Evolutionary conservation across 2,329 filamentous ascomycete genomes (phyloP), one percentile per base, ranked within the genome.

Genomic region (Akanthomyces muscarius): DNA sequence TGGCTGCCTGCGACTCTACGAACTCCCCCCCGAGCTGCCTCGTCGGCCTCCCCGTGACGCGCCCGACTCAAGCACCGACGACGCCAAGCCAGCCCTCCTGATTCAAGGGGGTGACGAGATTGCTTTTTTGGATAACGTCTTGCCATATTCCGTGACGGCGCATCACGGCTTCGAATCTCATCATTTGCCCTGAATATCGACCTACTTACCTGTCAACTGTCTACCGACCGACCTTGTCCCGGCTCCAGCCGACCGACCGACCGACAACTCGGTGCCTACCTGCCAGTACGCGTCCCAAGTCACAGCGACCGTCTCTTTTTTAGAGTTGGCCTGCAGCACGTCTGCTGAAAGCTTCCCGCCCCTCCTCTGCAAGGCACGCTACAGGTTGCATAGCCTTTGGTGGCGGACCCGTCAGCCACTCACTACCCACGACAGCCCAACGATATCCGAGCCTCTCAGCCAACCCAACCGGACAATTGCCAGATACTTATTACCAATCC

Each of bases 291-390:
- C 33, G 33, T 36, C 38, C 38, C 38, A 41, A 41, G 38, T 41
- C 10, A 5, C 38, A 16, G 38, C 38, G 38, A 14, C 38, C 13
- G 38, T 16, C 38, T 16, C 38, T 16, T 41, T 16, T 50, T 51
- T 59, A 59, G 28, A 50, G 47, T 52, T 60, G 36, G 16, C 21
- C n/a, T 60, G 47, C 57, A 28, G 57, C 45, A 59, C 25, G n/a
- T 33, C 11, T 36, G 57, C 33, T 42, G 45, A 41, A 55, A 58
- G 55, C 47, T 58, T 33, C 33, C 47, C 30, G 33, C 45, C 28
- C 18, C 28, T 16, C 44, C 57, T 13, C 57, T 60, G 57, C 57
- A 60, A 60, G 57, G 57, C 57, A 60, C 57, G 30, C 36, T 7
- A 55, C 36, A 55, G 36, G 36, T 33, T n/a, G 33, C 53, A 52